Percentiles rank a stretch among this genome's conserved stretches.
These are phyloP conservation scores for Albizia julibrissin DNA, from an alignment of 306 rosid genomes.

Conservation along the genomic window DNA sequence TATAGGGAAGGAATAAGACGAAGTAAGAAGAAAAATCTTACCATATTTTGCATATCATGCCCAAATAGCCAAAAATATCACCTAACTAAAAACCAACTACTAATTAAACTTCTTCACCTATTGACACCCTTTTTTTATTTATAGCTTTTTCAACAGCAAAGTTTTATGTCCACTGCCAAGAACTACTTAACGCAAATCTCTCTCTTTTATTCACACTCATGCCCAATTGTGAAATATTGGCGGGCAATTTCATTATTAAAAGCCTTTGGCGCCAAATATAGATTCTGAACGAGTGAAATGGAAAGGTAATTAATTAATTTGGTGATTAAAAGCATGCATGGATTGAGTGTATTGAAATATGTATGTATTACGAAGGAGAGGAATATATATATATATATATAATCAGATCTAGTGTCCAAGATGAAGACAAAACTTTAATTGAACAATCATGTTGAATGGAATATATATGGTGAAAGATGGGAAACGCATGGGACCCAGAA, in stretches of 20 bases:
- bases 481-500: conserved; percentile 51
- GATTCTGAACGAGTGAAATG: background rate
- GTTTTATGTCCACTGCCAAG: background rate
- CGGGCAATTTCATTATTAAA: background rate
- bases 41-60: background rate
- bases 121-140: background rate
- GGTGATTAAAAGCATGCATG: conserved; percentile 7
- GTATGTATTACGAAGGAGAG: background rate
- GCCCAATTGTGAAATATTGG: too few species aligned
- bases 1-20: background rate
- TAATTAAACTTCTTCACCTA: background rate
- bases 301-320: background rate
- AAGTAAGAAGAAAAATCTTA: too few species aligned
- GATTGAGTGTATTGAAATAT: conserved; percentile 20
- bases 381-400: too few species aligned
- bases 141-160: background rate
- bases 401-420: too few species aligned
- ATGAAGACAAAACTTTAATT: conserved; percentile 61
- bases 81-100: too few species aligned
- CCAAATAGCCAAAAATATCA: background rate
- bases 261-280: background rate
- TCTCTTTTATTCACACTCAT: background rate
- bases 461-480: conserved; percentile 30
- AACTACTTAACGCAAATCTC: background rate
- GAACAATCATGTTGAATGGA: conserved; percentile 49